Evolutionary conservation across 768 basidiomycete species (phyloP).

Genomic region (Lactifluus subvellereus): DNA sequence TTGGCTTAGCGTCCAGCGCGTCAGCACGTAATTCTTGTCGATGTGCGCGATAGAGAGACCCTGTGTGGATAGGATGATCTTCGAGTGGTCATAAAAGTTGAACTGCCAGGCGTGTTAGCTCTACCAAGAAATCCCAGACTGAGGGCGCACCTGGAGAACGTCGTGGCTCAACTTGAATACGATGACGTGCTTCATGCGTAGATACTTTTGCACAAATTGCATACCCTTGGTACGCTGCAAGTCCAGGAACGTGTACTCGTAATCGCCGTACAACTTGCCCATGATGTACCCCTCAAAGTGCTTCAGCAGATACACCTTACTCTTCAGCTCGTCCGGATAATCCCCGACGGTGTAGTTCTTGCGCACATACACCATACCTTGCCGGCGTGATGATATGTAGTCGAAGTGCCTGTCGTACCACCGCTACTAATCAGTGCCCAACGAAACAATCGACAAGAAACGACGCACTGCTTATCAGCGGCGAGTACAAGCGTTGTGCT

Average conservation of each 20-base stretch:
- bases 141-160: constrained; percentile 70
- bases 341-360: constrained; percentile 63
- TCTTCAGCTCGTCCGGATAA: constrained; percentile 79
- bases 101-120: constrained; percentile 49
- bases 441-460: background rate
- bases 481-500: constrained; percentile 81
- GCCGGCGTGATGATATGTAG: constrained; percentile 66
- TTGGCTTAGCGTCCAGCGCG: constrained; percentile 64
- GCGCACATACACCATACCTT: constrained; percentile 62
- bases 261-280: constrained; percentile 79
- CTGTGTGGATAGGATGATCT: constrained; percentile 79
- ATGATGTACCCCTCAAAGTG: constrained; percentile 96
- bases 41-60: constrained; percentile 83
- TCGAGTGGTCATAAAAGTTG: constrained; percentile 98
- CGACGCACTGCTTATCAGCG: constrained; percentile 76
- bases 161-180: constrained; percentile 96
- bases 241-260: constrained; percentile 78
- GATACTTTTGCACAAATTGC: constrained; percentile 93
- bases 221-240: constrained; percentile 65
- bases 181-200: constrained; percentile 95
- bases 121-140: background rate
- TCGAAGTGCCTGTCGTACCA: constrained; percentile 68
- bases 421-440: background rate
- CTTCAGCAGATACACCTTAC: constrained; percentile 86
- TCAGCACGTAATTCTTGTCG: constrained; percentile 79